A percentile compares a stretch with the other conserved stretches of the same genome.
Conservation (phyloP, 2,329 filamentous ascomycete genomes). For the Talaromyces sp. region DNA sequence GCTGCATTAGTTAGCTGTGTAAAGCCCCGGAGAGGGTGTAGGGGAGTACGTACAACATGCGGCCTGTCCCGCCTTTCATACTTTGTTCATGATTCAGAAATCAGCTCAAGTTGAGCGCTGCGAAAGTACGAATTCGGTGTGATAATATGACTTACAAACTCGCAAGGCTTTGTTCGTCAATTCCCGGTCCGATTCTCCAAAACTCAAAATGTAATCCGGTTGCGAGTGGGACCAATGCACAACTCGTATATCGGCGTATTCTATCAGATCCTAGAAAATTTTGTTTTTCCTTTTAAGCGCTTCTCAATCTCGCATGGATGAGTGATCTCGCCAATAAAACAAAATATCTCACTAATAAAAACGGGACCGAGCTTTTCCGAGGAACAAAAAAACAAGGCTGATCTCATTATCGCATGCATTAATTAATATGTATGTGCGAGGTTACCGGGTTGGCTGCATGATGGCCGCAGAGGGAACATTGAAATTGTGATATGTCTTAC, state of each 20-base stretch:
- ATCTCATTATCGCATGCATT: neutral
- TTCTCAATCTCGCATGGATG: neutral
- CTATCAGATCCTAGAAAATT: neutral
- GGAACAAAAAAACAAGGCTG: neutral
- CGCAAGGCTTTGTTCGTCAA: too few relatives aligned
- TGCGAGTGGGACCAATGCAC: too few relatives aligned
- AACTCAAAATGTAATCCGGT: too few relatives aligned
- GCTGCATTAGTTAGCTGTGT: neutral
- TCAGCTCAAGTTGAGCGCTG: neutral
- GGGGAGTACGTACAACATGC: neutral
- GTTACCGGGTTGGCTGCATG: neutral
- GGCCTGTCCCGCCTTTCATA: neutral
- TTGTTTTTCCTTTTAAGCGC: neutral
- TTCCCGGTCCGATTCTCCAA: too few relatives aligned
- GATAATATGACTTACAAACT: too few relatives aligned
- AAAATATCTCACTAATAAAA: neutral
- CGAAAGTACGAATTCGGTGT: too few relatives aligned
- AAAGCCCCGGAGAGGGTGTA: neutral
- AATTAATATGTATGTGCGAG: neutral
- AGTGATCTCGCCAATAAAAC: neutral
- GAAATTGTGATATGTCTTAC: neutral
- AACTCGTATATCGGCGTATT: neutral
- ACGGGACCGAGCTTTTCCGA: neutral
- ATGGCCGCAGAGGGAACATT: neutral
- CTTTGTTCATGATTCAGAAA: neutral